phyloP scores from a whole-genome alignment of 345 rosid species.

The Bruguiera parviflora region DNA sequence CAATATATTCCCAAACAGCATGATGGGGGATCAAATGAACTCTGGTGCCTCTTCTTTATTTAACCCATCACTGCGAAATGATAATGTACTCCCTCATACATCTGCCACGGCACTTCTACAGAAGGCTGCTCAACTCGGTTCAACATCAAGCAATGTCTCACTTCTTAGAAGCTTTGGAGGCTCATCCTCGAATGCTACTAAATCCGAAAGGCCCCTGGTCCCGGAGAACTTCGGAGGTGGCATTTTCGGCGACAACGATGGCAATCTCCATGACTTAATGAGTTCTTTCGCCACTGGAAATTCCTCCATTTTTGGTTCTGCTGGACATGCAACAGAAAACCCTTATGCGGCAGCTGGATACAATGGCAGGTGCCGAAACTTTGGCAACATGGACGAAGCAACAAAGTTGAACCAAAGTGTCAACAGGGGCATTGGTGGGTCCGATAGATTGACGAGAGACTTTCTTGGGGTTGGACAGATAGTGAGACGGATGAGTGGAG shows the following conservation, averaged over 20 bases:
- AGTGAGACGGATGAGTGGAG: conserved; percentile 37
- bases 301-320: conserved; percentile 34
- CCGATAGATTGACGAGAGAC: conserved; percentile 66
- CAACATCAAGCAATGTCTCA: conserved; percentile 49
- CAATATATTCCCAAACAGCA: conserved; percentile 39
- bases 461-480: conserved; percentile 78
- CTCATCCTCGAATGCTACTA: conserved; percentile 36
- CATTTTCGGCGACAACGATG: conserved; percentile 50
- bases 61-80: conserved; percentile 46
- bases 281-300: conserved; percentile 41
- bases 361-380: conserved; percentile 2
- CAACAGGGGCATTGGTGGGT: conserved; percentile 37
- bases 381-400: conserved; percentile 19
- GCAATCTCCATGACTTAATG: conserved; percentile 57
- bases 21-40: conserved; percentile 42
- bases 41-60: conserved; percentile 49
- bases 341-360: conserved; percentile 9
- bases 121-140: conserved; percentile 78
- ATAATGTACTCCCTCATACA: conserved; percentile 47
- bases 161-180: conserved; percentile 49
- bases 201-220: conserved; percentile 9
- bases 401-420: conserved; percentile 24
- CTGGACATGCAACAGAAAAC: conserved; percentile 23
- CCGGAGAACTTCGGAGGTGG: conserved; percentile 23
- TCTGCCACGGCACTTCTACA: conserved; percentile 84